Base-by-base conservation (phyloP, 495 filamentous ascomycete species). In the Jackrogersella minutella region DNA sequence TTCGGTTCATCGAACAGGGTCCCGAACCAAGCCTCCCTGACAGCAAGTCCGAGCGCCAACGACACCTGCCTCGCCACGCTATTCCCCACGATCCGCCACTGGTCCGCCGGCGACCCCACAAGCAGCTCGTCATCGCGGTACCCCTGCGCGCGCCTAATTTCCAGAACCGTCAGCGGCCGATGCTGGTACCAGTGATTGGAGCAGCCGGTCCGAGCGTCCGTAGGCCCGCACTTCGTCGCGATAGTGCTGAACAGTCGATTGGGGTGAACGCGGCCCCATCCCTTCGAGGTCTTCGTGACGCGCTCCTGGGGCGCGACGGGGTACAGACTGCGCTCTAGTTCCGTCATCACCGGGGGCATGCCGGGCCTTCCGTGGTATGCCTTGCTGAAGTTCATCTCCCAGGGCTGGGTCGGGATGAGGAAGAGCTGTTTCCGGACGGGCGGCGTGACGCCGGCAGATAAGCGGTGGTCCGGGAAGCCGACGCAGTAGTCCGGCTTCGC, bases 21-120 rank as follows among this genome's bases (percentile, higher is more conserved):
- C 0, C 72, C 75, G 6, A 73, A 59, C 79, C 78, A 90, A 0
- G 90, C 87, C 58, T 87, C 81, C 16, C 89, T 75, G 2, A 92
- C 74, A 33, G 80, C 69, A 5, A 91, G 61, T 1, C 90, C 90
- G 37, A 90, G 69, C 13, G 85, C 87, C 19, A 90, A 56, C 5
- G 89, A 80, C 14, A 90, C 84, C 4, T 79, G 79, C 19, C 89
- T 82, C n/a, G 86, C 83, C 2, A 93, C 91, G 49, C 85, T 87
- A 70, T 93, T 93, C 0, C 90, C 91, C 11, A 91, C 77, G 34
- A 90, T 82, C 56, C 81, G 85, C 77, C 83, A 87, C 64, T 87
- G 84, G 10, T 85, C 74, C 0, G 52, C 33, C 1, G 79, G 65
- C 5, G 47, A 55, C 0, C 89, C 91, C 9, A 92, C 62, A 1